phyloP scores from a whole-genome alignment of 164 flowering plant species.

The Liriodendron chinense region DNA sequence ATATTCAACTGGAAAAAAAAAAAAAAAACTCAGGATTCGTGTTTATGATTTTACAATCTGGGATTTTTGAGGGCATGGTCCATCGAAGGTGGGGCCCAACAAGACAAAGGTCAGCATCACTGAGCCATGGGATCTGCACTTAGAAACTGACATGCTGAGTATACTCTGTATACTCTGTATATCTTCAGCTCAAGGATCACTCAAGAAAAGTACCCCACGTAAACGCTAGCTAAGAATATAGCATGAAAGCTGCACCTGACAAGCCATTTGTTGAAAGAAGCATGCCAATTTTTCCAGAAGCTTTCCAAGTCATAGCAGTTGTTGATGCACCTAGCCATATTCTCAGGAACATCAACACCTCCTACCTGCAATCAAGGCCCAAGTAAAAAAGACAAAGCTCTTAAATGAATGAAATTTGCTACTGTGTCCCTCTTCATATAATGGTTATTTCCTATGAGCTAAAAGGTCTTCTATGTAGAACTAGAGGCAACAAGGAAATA shows the following conservation, averaged over 20 bases:
- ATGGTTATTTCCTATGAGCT: not conserved
- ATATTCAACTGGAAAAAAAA: not conserved
- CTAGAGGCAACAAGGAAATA: not conserved
- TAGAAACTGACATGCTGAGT: not conserved
- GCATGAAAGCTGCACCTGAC: constrained; percentile 53
- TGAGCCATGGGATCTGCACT: not conserved
- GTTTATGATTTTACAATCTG: not conserved
- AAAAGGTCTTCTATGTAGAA: not conserved
- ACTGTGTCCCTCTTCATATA: not conserved
- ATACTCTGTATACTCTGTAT: not conserved
- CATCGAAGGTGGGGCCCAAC: not conserved
- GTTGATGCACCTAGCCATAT: constrained; percentile 93
- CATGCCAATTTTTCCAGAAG: constrained; percentile 99
- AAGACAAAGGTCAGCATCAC: not conserved
- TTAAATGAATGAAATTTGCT: not conserved
- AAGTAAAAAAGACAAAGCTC: too few relatives aligned
- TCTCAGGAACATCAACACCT: constrained; percentile 89
- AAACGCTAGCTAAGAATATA: not conserved
- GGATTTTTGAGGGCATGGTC: not conserved
- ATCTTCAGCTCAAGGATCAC: not conserved
- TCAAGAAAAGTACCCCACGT: not conserved
- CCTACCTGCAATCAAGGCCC: constrained; percentile 43
- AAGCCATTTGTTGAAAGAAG: constrained; percentile 97
- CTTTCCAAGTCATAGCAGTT: constrained; percentile 88
- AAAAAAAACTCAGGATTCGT: not conserved